Evolutionary conservation across 2,329 filamentous ascomycete genomes (phyloP).

Genomic region (Venturia carpophila): DNA sequence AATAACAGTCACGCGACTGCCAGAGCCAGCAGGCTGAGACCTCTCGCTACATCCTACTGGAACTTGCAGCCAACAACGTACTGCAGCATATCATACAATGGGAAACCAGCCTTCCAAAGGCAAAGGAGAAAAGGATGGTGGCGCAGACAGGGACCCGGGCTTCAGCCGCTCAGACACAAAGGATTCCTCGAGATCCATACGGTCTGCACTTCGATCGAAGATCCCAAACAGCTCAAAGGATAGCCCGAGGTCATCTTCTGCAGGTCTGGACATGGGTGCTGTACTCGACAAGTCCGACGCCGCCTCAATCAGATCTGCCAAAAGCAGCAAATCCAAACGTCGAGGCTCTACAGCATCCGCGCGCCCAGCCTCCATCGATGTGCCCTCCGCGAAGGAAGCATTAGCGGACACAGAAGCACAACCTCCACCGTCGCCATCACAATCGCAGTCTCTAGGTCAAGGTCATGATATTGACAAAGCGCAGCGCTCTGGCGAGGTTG

Average conservation of each 20-base stretch:
- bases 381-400: conserved; percentile 35
- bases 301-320: conserved; percentile 64
- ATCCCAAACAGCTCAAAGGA: conserved; percentile 71
- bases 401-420: conserved; percentile 26
- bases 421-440: conserved; percentile 63
- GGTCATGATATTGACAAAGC: conserved; percentile 72
- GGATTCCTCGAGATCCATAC: conserved; percentile 80
- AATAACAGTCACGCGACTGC: neutral
- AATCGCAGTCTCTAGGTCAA: conserved; percentile 66
- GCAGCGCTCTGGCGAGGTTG: conserved; percentile 82
- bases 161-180: conserved; percentile 86
- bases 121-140: neutral
- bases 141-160: conserved; percentile 38
- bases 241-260: conserved; percentile 69
- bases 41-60: neutral
- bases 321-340: conserved; percentile 40
- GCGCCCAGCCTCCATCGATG: conserved; percentile 32
- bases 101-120: conserved; percentile 17
- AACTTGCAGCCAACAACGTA: neutral
- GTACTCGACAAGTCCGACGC: conserved; percentile 60
- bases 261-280: conserved; percentile 46
- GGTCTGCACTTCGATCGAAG: conserved; percentile 74
- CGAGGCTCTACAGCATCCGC: conserved; percentile 28
- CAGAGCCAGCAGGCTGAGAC: neutral
- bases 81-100: conserved; percentile 10